phyloP scores from a whole-genome alignment of 345 rosid genomes.

The Citrus australasica region DNA sequence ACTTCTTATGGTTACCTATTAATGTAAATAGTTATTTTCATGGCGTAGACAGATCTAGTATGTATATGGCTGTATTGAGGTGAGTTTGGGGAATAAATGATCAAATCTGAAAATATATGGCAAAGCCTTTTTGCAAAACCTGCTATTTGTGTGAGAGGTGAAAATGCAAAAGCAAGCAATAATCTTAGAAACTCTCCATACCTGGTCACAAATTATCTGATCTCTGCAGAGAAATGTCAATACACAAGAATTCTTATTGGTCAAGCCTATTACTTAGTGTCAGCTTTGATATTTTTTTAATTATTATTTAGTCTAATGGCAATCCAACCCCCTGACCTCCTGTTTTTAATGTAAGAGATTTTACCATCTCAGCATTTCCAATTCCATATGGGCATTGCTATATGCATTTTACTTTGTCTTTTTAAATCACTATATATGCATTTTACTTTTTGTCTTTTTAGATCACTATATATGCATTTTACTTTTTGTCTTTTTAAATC shows the following conservation, averaged over 20 bases:
- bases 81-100: not conserved
- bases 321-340: too few relatives aligned
- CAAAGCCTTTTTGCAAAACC: not conserved
- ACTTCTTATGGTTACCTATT: not conserved
- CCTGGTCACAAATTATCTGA: too few relatives aligned
- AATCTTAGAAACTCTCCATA: too few relatives aligned
- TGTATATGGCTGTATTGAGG: not conserved
- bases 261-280: not conserved
- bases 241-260: too few relatives aligned
- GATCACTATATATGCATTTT: not conserved
- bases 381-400: not conserved
- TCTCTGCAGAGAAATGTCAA: too few relatives aligned
- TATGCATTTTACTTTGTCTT: not conserved
- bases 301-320: too few relatives aligned
- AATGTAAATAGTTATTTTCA: not conserved
- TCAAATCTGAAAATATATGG: not conserved
- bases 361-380: too few relatives aligned
- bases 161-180: too few relatives aligned
- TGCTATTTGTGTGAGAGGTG: not conserved
- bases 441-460: not conserved
- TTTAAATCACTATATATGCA: not conserved
- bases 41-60: not conserved
- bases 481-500: not conserved
- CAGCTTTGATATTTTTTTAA: too few relatives aligned
- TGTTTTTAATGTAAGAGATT: too few relatives aligned